Evolutionary conservation across 1,139 yeast species (phyloP).

Genomic region (Magnusiomyces magnusii): DNA sequence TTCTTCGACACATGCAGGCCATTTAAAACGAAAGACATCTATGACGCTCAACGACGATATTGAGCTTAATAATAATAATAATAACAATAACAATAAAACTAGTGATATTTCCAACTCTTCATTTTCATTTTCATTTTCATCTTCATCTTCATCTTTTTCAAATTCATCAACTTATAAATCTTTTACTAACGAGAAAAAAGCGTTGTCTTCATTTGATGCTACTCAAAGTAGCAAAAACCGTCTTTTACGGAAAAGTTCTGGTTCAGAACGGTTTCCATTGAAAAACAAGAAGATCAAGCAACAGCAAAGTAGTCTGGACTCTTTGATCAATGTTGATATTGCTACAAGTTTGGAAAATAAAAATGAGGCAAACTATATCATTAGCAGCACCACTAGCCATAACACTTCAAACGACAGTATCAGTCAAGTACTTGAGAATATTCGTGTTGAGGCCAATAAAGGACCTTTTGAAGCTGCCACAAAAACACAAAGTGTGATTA

Average conservation of each 20-base stretch:
- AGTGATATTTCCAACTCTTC: not conserved
- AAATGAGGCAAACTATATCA: not conserved
- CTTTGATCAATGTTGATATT: not conserved
- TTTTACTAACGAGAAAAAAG: too few relatives aligned
- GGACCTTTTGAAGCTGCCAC: too few relatives aligned
- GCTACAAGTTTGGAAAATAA: too few relatives aligned
- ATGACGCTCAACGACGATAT: slow-evolving; percentile 11
- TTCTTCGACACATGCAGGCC: not conserved
- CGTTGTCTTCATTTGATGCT: too few relatives aligned
- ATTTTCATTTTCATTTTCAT: not conserved
- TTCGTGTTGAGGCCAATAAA: too few relatives aligned
- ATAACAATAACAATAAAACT: not conserved
- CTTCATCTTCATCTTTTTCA: too few relatives aligned
- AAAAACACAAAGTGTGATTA: not conserved
- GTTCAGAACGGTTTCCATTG: not conserved
- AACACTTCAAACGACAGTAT: not conserved
- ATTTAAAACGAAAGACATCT: not conserved
- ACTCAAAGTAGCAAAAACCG: not conserved
- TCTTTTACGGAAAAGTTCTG: not conserved
- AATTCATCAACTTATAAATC: too few relatives aligned
- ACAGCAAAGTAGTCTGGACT: not conserved
- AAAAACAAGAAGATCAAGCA: not conserved
- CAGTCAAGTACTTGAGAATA: too few relatives aligned
- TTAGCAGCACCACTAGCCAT: not conserved
- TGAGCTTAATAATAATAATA: not conserved